Percentiles rank a stretch among this genome's conserved stretches.
Evolutionary conservation across 108 stramenopile species (phyloP).

Genomic region (Seminavis robusta): DNA sequence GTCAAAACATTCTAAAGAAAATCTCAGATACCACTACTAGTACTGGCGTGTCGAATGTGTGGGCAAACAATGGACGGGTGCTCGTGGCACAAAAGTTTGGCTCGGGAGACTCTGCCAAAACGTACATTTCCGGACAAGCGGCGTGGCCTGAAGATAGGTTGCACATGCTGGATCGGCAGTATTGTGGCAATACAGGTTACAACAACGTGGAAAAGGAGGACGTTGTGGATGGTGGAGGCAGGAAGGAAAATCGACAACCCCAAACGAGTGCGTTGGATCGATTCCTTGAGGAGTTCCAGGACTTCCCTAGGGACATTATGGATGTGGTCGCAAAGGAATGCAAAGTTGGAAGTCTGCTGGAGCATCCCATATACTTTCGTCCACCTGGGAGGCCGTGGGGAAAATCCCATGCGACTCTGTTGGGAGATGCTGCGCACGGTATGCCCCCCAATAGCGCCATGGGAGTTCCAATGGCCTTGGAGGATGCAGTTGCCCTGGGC

Average conservation of each 20-base stretch:
- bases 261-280: neutral
- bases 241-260: neutral
- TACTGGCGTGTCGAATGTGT: too few relatives aligned
- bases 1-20: too few relatives aligned
- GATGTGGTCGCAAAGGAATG: neutral
- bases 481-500: constrained; percentile 2
- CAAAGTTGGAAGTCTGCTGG: neutral
- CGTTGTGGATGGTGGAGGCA: constrained; percentile 1
- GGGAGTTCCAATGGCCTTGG: neutral
- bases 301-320: neutral
- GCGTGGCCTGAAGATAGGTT: neutral
- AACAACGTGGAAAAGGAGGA: too few relatives aligned
- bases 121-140: neutral
- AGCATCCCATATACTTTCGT: constrained; percentile 2
- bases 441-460: constrained; percentile 9
- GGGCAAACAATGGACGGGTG: neutral
- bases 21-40: too few relatives aligned
- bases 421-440: constrained; percentile 4
- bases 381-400: neutral
- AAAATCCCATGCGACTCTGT: neutral
- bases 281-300: neutral
- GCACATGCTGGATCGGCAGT: neutral
- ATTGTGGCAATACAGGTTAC: too few relatives aligned
- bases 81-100: neutral
- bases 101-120: neutral